Evolutionary conservation across 2,329 filamentous ascomycete species (phyloP).

Genomic region (Ophiocordyceps robertsii): DNA sequence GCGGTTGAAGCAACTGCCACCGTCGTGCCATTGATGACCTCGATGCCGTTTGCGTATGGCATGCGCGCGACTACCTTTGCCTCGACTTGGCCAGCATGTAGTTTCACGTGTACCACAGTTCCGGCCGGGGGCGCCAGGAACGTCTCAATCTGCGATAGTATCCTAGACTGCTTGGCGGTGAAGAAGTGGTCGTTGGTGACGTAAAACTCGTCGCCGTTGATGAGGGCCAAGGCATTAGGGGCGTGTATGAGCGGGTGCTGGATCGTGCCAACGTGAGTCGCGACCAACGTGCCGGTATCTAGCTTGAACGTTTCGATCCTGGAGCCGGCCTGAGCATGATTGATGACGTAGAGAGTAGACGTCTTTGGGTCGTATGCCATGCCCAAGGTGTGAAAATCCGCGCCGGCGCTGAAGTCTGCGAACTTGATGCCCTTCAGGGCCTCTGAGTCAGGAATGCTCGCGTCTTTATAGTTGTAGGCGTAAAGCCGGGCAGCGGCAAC

Average conservation of each 20-base stretch:
- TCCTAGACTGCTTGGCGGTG: conserved; percentile 7
- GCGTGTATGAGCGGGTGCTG: conserved; percentile 21
- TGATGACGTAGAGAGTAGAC: conserved; percentile 21
- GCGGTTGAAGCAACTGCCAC: conserved; percentile 23
- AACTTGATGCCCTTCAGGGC: conserved; percentile 11
- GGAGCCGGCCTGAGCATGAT: conserved; percentile 20
- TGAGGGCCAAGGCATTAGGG: conserved; percentile 24
- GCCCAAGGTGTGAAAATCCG: conserved; percentile 27
- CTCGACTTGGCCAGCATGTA: conserved; percentile 3
- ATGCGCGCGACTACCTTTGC: conserved; percentile 17
- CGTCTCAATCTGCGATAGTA: conserved; percentile 19
- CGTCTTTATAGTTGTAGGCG: conserved; percentile 20
- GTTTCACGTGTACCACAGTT: conserved; percentile 20
- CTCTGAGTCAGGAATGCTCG: conserved; percentile 2
- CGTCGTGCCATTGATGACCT: conserved; percentile 22
- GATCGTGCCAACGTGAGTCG: conserved; percentile 21
- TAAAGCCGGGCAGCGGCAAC: conserved; percentile 18
- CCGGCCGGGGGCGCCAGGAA: conserved; percentile 18
- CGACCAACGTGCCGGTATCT: conserved; percentile 16
- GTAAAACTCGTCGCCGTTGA: conserved; percentile 21
- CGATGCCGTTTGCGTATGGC: conserved; percentile 28
- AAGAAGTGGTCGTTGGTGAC: conserved; percentile 28
- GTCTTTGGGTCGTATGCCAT: conserved; percentile 21
- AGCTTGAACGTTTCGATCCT: conserved; percentile 26
- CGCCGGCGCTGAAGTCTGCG: conserved; percentile 9